Evolutionary conservation across 2,329 filamentous ascomycete species (phyloP), one percentile per base, ranked within the genome.

Genomic region (Fusarium pilosicola): DNA sequence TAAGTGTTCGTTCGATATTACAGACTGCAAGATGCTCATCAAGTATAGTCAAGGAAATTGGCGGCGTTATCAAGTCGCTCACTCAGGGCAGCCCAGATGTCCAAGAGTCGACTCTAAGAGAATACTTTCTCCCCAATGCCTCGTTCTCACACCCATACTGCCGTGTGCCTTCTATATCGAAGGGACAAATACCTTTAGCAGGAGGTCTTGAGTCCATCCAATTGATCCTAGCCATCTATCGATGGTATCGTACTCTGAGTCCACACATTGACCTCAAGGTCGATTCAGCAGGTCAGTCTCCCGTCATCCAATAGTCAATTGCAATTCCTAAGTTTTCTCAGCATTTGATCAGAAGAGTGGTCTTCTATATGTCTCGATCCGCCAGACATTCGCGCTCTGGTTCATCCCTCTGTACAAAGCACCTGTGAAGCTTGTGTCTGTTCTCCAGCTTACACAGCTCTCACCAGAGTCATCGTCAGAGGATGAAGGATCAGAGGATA

Each of bases 221-320:
- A 83, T 79, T 93, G 11, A 86, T 97, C 24, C 84, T 88, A 54
- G 86, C 87, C 75, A 91, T 97, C 64, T 97, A 94, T 79, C 89
- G 90, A 45, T 95, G 93, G 93, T 96, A 97, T 82, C 94, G 94
- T 78, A 92, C 96, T 73, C 85, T 97, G 79, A 94, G 91, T 70
- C 95, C 95, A 1, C 84, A 86, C 24, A 93, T 96, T 73, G 86
- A 91, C 48, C 83, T 96, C 18, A 83, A 87, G 4, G 85, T 97
- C 24, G 88, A 94, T 71, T 88, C 87, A 7, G 81, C 82, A 48
- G 85, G 88, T 89, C 79, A 20, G 4, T 20, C 15, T 5, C 6
- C 6, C 15, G 5, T 0, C 4, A 12, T 20, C 1, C 1, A 12
- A 10, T 7, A 4, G 4, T 13, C 0, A 4, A 13, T 49, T n/a